Evolutionary conservation across 2,329 filamentous ascomycete species (phyloP).

Genomic region (Venturia carpophila): DNA sequence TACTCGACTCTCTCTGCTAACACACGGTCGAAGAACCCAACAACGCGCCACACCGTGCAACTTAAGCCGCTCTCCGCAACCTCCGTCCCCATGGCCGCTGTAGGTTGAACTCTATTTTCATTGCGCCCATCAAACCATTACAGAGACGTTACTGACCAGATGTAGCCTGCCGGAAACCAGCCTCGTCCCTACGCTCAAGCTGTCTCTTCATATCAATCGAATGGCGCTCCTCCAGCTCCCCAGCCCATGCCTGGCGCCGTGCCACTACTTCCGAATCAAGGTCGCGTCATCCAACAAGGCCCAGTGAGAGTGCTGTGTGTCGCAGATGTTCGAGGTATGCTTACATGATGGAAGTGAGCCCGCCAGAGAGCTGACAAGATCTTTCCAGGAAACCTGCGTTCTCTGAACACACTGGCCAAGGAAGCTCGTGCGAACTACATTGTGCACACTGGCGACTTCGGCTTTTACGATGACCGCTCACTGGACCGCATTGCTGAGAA

Average conservation of each 20-base stretch:
- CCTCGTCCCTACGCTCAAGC: slow-evolving; percentile 43
- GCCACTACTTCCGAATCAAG: slow-evolving; percentile 46
- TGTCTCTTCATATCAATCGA: slow-evolving; percentile 27
- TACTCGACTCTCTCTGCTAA: not conserved
- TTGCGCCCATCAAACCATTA: slow-evolving; percentile 7
- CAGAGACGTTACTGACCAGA: not conserved
- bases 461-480: slow-evolving; percentile 95
- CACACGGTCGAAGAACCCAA: not conserved
- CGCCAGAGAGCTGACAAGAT: not conserved
- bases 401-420: slow-evolving; percentile 91
- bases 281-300: slow-evolving; percentile 44
- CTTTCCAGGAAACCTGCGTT: slow-evolving; percentile 75
- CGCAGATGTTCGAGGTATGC: slow-evolving; percentile 44
- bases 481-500: slow-evolving; percentile 97
- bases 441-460: slow-evolving; percentile 97
- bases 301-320: slow-evolving; percentile 44
- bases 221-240: slow-evolving; percentile 34
- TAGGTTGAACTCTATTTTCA: not conserved
- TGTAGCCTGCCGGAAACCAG: slow-evolving; percentile 43
- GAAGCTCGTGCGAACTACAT: slow-evolving; percentile 94
- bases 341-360: not conserved
- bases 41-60: not conserved
- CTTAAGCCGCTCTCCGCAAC: not conserved
- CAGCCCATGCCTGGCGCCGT: slow-evolving; percentile 37
- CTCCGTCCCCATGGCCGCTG: slow-evolving; percentile 6